Conservation (phyloP, 805 yeast species). For the Candida jianshihensis region DNA sequence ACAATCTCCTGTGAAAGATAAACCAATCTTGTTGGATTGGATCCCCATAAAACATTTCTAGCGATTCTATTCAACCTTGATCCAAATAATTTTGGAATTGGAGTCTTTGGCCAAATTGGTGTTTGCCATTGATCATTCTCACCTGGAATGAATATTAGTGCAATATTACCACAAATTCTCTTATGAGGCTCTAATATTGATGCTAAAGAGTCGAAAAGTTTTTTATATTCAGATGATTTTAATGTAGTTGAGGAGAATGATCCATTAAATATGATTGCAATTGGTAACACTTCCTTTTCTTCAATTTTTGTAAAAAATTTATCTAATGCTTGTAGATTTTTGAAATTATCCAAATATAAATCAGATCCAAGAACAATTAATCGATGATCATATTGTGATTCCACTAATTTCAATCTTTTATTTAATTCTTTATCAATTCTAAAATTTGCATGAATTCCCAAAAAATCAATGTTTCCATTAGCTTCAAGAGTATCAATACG, state of each 20-base stretch:
- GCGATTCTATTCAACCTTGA: slow-evolving; percentile 55
- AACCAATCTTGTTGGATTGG: slow-evolving; percentile 74
- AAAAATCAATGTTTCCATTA: slow-evolving; percentile 73
- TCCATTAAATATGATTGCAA: slow-evolving; percentile 74
- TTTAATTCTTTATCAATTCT: slow-evolving; percentile 58
- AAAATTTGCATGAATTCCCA: slow-evolving; percentile 40
- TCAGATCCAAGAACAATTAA: slow-evolving; percentile 72
- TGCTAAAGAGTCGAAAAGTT: slow-evolving; percentile 70
- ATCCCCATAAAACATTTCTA: slow-evolving; percentile 47
- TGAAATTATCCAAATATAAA: slow-evolving; percentile 53
- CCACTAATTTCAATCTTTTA: slow-evolving; percentile 47
- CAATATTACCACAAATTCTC: slow-evolving; percentile 40
- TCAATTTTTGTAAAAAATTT: slow-evolving; percentile 54
- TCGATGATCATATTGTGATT: slow-evolving; percentile 52
- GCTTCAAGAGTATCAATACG: slow-evolving; percentile 60
- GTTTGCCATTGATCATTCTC: slow-evolving; percentile 92
- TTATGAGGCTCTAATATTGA: slow-evolving; percentile 55
- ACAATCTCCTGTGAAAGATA: slow-evolving; percentile 83
- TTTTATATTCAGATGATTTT: slow-evolving; percentile 51
- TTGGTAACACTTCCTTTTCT: slow-evolving; percentile 45
- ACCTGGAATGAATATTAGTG: slow-evolving; percentile 78
- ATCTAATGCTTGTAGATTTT: slow-evolving; percentile 54
- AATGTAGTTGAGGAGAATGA: slow-evolving; percentile 69
- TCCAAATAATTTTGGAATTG: slow-evolving; percentile 68
- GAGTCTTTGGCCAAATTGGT: slow-evolving; percentile 65